These are phyloP conservation scores for Trichoderma atrobrunneum DNA, from an alignment of 2,329 filamentous ascomycete species.

Conservation along the genomic window DNA sequence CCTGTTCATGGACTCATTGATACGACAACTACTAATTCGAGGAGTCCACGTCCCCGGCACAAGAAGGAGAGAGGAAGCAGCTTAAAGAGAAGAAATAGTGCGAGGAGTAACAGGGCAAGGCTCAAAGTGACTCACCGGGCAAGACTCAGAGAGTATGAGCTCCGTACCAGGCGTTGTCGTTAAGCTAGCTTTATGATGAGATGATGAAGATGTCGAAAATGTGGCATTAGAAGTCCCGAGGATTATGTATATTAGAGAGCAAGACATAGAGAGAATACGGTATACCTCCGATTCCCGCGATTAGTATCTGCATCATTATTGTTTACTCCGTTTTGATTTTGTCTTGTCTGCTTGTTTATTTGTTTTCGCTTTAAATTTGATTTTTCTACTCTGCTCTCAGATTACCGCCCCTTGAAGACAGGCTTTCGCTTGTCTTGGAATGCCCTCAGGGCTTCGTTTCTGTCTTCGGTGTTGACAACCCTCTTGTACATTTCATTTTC, in stretches of 20 bases:
- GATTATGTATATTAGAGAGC: neutral
- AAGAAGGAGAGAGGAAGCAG: neutral
- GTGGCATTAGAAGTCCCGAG: neutral
- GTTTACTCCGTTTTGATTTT: neutral
- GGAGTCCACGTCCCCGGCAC: neutral
- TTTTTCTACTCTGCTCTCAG: neutral
- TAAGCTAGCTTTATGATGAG: neutral
- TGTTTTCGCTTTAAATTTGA: neutral
- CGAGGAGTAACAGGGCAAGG: neutral
- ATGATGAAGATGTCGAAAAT: neutral
- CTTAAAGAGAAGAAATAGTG: neutral
- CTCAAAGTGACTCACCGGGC: neutral
- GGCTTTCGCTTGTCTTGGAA: slow-evolving; percentile 68
- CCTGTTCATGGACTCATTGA: neutral
- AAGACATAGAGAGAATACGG: neutral
- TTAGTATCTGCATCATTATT: neutral
- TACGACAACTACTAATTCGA: neutral
- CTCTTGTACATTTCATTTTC: slow-evolving; percentile 85
- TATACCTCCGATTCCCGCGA: neutral
- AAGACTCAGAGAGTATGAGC: neutral
- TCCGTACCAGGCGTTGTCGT: neutral
- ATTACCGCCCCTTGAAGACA: slow-evolving; percentile 53
- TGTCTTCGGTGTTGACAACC: slow-evolving; percentile 80
- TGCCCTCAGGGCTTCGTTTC: slow-evolving; percentile 81
- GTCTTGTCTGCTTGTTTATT: neutral